Percentiles rank a stretch among this genome's conserved stretches.
phyloP scores from a whole-genome alignment of 192 early-diverging fungal species.

The Backusella mclennaniae region DNA sequence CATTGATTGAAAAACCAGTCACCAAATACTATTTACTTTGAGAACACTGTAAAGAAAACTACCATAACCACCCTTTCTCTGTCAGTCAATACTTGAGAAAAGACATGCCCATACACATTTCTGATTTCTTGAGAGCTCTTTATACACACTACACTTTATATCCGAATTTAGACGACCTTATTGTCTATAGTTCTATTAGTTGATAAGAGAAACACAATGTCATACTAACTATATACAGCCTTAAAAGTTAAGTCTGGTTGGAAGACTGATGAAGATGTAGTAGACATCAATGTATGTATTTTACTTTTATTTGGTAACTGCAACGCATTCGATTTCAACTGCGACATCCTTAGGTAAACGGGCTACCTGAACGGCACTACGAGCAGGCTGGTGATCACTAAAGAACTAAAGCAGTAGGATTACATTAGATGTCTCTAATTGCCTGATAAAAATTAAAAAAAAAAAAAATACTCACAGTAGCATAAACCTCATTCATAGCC shows the following conservation, averaged over 20 bases:
- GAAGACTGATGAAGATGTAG: neutral
- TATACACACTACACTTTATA: too few relatives aligned
- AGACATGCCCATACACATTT: too few relatives aligned
- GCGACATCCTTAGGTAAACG: slow-evolving; percentile 86
- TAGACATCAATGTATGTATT: neutral
- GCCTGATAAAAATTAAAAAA: neutral
- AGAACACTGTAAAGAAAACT: too few relatives aligned
- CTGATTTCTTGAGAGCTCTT: too few relatives aligned
- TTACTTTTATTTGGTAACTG: slow-evolving; percentile 52
- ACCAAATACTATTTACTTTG: neutral
- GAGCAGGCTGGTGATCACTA: slow-evolving; percentile 63
- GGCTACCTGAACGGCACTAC: slow-evolving; percentile 86
- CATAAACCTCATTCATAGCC: slow-evolving; percentile 88
- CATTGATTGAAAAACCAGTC: too few relatives aligned
- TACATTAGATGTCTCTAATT: neutral
- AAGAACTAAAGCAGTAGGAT: slow-evolving; percentile 45
- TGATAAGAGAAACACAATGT: too few relatives aligned
- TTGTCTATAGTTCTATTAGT: too few relatives aligned
- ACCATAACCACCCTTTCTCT: too few relatives aligned
- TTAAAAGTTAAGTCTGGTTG: neutral
- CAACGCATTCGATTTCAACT: slow-evolving; percentile 94
- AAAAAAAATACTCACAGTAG: slow-evolving; percentile 43
- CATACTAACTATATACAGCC: neutral
- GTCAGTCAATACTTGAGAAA: too few relatives aligned
- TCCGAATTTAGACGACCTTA: too few relatives aligned